phyloP scores from a whole-genome alignment of 805 yeast genomes.

The Metschnikowia gelsemii region DNA sequence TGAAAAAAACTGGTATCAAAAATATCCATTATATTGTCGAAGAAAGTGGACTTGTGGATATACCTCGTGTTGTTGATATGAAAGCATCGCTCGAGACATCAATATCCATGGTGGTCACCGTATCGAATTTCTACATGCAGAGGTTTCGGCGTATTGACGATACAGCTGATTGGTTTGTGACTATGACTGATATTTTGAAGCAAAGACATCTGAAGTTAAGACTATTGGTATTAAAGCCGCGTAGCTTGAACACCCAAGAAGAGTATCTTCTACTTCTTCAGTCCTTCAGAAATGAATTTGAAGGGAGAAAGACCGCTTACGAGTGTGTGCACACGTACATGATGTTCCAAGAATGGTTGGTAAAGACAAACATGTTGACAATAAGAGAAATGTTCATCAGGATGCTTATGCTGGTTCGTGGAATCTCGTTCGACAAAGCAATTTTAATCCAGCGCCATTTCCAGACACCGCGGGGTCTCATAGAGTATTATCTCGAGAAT shows the following conservation, averaged over 20 bases:
- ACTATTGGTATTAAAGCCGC: constrained; percentile 53
- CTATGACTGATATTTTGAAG: constrained; percentile 46
- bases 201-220: constrained; percentile 37
- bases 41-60: constrained; percentile 54
- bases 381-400: constrained; percentile 72
- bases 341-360: constrained; percentile 61
- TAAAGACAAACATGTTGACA: constrained; percentile 68
- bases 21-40: constrained; percentile 79
- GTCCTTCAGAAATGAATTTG: constrained; percentile 47
- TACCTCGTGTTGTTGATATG: constrained; percentile 39
- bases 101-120: constrained; percentile 64
- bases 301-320: constrained; percentile 25
- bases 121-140: constrained; percentile 63
- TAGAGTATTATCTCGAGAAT: constrained; percentile 44
- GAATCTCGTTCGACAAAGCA: constrained; percentile 86
- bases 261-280: constrained; percentile 47
- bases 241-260: constrained; percentile 47
- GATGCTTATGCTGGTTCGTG: constrained; percentile 77
- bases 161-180: constrained; percentile 59
- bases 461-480: constrained; percentile 66
- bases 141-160: constrained; percentile 72
- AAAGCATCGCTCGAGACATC: constrained; percentile 73
- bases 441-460: constrained; percentile 65
- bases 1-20: constrained; percentile 64
- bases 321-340: constrained; percentile 38